Evolutionary conservation across 1,284 basidiomycete species (phyloP).

Genomic region (Cutaneotrichosporon spelunceum): DNA sequence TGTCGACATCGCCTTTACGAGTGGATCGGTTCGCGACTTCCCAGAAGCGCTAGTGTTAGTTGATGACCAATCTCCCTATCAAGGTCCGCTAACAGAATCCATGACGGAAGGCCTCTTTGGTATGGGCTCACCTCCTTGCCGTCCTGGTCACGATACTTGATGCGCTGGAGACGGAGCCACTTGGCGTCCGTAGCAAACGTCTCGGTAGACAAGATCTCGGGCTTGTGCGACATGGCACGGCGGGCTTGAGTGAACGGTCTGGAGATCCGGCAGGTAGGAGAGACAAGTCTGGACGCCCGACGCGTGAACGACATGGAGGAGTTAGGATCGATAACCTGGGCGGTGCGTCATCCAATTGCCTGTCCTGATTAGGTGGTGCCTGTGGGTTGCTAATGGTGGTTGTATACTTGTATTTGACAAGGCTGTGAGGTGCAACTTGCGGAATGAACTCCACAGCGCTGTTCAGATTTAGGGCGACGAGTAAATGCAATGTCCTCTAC

Average conservation of each 20-base stretch:
- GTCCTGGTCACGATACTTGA: conserved; percentile 68
- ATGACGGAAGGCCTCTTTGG: neutral
- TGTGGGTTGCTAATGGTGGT: neutral
- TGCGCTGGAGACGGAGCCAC: conserved; percentile 50
- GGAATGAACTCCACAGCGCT: neutral
- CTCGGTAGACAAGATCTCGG: conserved; percentile 31
- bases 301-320: neutral
- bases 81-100: too few relatives aligned
- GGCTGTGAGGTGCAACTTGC: neutral
- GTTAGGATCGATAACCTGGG: neutral
- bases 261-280: neutral
- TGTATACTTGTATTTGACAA: neutral
- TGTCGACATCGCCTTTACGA: conserved; percentile 72
- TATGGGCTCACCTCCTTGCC: conserved; percentile 62
- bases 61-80: neutral
- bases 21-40: conserved; percentile 80
- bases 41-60: conserved; percentile 65
- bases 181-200: conserved; percentile 43
- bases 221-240: conserved; percentile 8
- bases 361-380: neutral
- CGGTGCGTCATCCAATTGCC: neutral
- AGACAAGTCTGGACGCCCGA: neutral
- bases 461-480: neutral
- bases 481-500: neutral
- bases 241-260: neutral